phyloP scores from a whole-genome alignment of 2,329 filamentous ascomycete species.

The Phialocephala subalpina region DNA sequence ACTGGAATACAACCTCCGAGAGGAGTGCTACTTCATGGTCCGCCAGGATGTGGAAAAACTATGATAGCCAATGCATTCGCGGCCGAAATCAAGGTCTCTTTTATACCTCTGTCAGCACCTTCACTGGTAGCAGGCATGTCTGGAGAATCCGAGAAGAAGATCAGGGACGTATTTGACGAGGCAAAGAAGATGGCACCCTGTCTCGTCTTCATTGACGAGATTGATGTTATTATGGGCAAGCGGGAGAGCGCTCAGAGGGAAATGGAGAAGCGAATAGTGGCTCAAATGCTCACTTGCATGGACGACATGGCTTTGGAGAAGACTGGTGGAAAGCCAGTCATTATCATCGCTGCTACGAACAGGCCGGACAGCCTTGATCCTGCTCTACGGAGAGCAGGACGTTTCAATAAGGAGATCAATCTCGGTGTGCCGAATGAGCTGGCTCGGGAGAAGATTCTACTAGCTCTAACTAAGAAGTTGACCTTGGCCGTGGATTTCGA shows the following conservation, averaged over 20 bases:
- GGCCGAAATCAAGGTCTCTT: conserved; percentile 77
- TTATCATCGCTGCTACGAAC: conserved; percentile 92
- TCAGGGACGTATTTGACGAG: conserved; percentile 86
- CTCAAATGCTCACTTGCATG: conserved; percentile 87
- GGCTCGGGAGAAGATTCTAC: conserved; percentile 80
- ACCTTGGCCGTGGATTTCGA: conserved; percentile 74
- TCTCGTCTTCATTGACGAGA: conserved; percentile 89
- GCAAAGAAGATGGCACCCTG: conserved; percentile 87
- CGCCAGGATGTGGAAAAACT: conserved; percentile 87
- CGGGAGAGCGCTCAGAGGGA: conserved; percentile 84
- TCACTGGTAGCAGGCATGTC: conserved; percentile 88
- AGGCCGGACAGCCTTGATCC: conserved; percentile 87
- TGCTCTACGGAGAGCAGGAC: conserved; percentile 74
- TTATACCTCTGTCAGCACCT: conserved; percentile 83
- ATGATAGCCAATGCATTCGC: conserved; percentile 84
- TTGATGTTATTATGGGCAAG: conserved; percentile 90
- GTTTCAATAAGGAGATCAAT: conserved; percentile 86
- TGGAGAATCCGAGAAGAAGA: conserved; percentile 87
- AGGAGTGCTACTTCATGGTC: conserved; percentile 82
- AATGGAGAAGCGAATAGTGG: conserved; percentile 88
- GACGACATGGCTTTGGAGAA: conserved; percentile 78
- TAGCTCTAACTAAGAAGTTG: conserved; percentile 73
- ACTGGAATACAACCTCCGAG: conserved; percentile 75
- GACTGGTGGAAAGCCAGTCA: conserved; percentile 79
- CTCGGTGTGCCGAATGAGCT: conserved; percentile 85